phyloP scores from a whole-genome alignment of 2,329 filamentous ascomycete species.

The Fusarium sambucinum region DNA sequence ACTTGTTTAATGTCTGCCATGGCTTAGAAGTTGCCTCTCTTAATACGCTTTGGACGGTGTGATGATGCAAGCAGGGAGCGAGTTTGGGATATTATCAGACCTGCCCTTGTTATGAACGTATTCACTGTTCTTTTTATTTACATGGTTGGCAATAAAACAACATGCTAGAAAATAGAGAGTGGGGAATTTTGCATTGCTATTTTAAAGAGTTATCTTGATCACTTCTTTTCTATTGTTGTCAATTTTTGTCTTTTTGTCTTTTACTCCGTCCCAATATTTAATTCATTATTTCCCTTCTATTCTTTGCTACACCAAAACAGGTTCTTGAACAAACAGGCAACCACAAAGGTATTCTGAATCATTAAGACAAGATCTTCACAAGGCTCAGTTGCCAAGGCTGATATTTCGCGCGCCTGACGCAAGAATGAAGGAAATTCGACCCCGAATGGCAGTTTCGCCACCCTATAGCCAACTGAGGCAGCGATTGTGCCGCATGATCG shows the following conservation, averaged over 20 bases:
- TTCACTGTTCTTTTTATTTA: background rate
- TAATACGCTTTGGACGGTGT: background rate
- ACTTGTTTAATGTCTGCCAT: background rate
- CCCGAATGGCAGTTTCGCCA: constrained; percentile 33
- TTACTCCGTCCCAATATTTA: too few relatives aligned
- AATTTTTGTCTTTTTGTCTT: too few relatives aligned
- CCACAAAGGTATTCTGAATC: background rate
- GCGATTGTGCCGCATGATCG: constrained; percentile 42
- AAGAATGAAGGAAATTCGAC: constrained; percentile 25
- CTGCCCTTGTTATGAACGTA: background rate
- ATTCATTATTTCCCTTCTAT: too few relatives aligned
- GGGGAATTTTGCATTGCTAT: too few relatives aligned
- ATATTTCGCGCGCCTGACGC: constrained; percentile 32
- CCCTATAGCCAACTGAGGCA: constrained; percentile 27
- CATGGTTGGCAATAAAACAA: background rate
- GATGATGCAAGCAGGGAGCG: background rate
- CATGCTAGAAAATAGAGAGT: background rate
- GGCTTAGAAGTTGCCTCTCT: background rate
- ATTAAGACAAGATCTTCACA: constrained; percentile 21
- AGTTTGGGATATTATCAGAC: background rate
- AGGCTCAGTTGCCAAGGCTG: constrained; percentile 27
- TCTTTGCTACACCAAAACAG: background rate
- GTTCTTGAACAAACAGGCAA: background rate
- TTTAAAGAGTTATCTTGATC: background rate
- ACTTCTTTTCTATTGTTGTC: background rate